A percentile compares a stretch with the other conserved stretches of the same genome.
Evolutionary conservation across 2,329 filamentous ascomycete species (phyloP).

Genomic region (Shiraia sp.): DNA sequence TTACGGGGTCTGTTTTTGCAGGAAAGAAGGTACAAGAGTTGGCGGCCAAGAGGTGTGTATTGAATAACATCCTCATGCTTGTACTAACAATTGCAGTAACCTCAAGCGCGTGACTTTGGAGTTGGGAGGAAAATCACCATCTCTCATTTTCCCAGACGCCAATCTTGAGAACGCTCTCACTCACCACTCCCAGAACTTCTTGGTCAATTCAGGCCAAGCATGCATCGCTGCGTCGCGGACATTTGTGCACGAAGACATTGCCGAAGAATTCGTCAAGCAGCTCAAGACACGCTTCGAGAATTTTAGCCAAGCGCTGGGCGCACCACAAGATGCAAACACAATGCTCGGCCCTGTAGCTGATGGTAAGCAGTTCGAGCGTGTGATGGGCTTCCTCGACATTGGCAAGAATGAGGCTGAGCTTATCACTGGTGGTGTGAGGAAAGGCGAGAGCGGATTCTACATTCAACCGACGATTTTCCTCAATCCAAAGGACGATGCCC

Average conservation of each 20-base stretch:
- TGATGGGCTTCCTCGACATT: constrained; percentile 25
- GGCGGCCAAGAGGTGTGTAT: constrained; percentile 37
- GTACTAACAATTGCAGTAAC: constrained; percentile 29
- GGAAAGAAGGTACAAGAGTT: constrained; percentile 46
- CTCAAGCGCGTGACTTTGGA: constrained; percentile 54
- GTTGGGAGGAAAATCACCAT: constrained; percentile 52
- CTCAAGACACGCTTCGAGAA: constrained; percentile 33
- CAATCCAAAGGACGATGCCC: constrained; percentile 28
- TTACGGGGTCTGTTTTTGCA: constrained; percentile 45
- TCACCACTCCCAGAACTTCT: constrained; percentile 41
- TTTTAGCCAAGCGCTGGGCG: constrained; percentile 15
- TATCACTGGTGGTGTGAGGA: constrained; percentile 28
- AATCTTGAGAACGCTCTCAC: constrained; percentile 50
- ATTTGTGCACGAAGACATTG: constrained; percentile 37
- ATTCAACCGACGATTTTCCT: constrained; percentile 39
- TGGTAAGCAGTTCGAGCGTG: constrained; percentile 31
- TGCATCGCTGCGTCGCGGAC: constrained; percentile 62
- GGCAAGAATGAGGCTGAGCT: constrained; percentile 33
- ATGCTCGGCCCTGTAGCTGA: constrained; percentile 34
- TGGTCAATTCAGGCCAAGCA: constrained; percentile 59
- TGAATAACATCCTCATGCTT: not conserved
- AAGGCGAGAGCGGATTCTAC: constrained; percentile 31
- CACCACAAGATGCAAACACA: constrained; percentile 20
- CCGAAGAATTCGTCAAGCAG: constrained; percentile 29
- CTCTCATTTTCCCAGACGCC: constrained; percentile 52